These are phyloP conservation scores for Corinectria fuckeliana DNA, from an alignment of 2,329 filamentous ascomycete genomes.

Conservation along the genomic window DNA sequence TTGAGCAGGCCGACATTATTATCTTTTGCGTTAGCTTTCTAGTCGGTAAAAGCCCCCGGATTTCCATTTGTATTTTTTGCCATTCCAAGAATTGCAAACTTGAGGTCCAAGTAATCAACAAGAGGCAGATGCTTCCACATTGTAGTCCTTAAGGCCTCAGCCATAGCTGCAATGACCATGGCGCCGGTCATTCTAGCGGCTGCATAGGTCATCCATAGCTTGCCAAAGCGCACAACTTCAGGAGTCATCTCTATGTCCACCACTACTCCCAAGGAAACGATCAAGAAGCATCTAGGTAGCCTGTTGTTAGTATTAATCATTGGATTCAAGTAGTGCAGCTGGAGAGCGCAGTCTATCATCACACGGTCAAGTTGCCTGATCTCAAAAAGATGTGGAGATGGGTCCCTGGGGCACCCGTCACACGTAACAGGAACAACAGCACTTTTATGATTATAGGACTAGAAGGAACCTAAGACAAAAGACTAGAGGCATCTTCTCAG, in stretches of 20 bases:
- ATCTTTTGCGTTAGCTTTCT: neutral
- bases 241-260: neutral
- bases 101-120: neutral
- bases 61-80: neutral
- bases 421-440: no score
- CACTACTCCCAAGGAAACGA: neutral
- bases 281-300: neutral
- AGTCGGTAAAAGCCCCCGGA: no score
- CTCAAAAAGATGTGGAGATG: no score
- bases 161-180: neutral
- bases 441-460: no score
- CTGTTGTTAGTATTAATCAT: no score
- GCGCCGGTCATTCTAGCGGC: neutral
- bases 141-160: neutral
- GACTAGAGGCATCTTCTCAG: no score
- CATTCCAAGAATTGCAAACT: neutral
- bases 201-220: neutral
- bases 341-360: no score
- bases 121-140: neutral
- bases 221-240: neutral
- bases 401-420: no score
- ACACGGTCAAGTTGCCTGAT: no score
- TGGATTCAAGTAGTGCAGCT: no score
- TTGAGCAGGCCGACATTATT: neutral
- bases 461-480: no score